Percentiles rank a stretch among this genome's conserved stretches.
These are phyloP conservation scores for Chlamydomonas asymmetrica DNA, from an alignment of 139 green algal genomes.

Conservation along the genomic window DNA sequence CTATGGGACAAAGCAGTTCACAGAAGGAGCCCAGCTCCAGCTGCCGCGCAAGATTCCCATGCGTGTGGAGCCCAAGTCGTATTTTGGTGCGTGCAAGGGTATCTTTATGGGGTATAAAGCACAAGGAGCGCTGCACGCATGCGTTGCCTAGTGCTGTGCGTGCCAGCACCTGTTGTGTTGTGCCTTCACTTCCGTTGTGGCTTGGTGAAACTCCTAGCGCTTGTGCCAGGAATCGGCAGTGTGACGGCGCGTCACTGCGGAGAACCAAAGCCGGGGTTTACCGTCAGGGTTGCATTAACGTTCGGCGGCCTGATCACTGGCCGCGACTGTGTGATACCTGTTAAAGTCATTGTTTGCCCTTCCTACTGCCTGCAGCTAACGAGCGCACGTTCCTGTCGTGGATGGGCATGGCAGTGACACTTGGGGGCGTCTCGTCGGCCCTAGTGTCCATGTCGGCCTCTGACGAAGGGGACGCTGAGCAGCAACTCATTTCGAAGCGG, in stretches of 20 bases:
- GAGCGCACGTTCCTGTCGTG: slow-evolving; percentile 87
- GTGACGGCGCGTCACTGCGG: no score
- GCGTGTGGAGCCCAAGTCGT: slow-evolving; percentile 89
- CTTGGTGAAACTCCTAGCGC: neutral
- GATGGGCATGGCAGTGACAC: slow-evolving; percentile 85
- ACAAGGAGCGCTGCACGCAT: no score
- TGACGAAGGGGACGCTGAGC: slow-evolving; percentile 14
- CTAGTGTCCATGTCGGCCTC: slow-evolving; percentile 69
- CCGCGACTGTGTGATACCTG: no score
- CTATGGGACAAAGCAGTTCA: slow-evolving; percentile 48
- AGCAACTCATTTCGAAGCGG: slow-evolving; percentile 51
- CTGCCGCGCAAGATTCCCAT: slow-evolving; percentile 79
- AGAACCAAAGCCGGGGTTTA: no score
- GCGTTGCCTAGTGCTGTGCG: neutral
- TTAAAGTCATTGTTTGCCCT: neutral
- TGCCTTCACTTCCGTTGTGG: neutral
- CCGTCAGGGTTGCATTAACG: no score
- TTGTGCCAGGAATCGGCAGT: no score
- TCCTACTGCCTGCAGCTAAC: slow-evolving; percentile 71
- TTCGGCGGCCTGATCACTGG: no score
- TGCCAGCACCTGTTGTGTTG: neutral
- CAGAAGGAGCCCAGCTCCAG: slow-evolving; percentile 65
- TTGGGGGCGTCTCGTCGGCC: slow-evolving; percentile 80
- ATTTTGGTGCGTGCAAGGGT: slow-evolving; percentile 78
- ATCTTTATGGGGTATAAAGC: no score